Conservation (phyloP, 371 early-diverging fungal species). For the Nematocida sp. region DNA sequence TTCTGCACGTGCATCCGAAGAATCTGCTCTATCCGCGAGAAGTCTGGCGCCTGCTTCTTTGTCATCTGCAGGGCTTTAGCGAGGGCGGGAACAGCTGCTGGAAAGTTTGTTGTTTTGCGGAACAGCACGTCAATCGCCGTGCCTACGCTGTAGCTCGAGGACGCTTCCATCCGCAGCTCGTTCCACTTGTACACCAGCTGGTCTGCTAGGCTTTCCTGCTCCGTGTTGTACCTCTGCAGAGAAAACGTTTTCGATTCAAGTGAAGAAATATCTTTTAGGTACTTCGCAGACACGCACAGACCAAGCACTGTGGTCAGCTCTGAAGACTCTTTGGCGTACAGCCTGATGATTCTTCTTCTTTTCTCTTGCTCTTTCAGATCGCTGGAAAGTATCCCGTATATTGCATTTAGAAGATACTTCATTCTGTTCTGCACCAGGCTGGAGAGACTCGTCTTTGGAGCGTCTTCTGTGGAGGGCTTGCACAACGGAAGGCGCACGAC, state of each 20-base stretch:
- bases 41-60: not conserved
- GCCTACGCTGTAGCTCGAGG: conserved; percentile 16
- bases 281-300: not conserved
- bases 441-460: conserved; percentile 5
- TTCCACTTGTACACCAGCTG: conserved; percentile 29
- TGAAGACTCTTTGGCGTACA: conserved; percentile 16
- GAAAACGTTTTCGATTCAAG: conserved; percentile 9
- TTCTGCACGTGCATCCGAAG: not conserved
- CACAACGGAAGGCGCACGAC: not conserved
- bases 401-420: conserved; percentile 5
- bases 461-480: not conserved
- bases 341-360: conserved; percentile 22
- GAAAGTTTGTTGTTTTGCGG: not conserved
- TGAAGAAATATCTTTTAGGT: not conserved
- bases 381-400: conserved; percentile 18
- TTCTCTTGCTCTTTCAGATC: conserved; percentile 48
- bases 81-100: not conserved
- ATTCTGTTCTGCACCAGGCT: conserved; percentile 3
- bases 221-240: conserved; percentile 25
- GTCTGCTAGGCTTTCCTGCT: conserved; percentile 42
- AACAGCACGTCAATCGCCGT: conserved; percentile 14
- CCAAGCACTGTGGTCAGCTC: conserved; percentile 21
- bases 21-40: conserved; percentile 19
- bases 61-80: not conserved
- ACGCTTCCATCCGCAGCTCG: conserved; percentile 17